Conservation (phyloP, 441 rosid species). For the Bocquillonia castaneifolia region DNA sequence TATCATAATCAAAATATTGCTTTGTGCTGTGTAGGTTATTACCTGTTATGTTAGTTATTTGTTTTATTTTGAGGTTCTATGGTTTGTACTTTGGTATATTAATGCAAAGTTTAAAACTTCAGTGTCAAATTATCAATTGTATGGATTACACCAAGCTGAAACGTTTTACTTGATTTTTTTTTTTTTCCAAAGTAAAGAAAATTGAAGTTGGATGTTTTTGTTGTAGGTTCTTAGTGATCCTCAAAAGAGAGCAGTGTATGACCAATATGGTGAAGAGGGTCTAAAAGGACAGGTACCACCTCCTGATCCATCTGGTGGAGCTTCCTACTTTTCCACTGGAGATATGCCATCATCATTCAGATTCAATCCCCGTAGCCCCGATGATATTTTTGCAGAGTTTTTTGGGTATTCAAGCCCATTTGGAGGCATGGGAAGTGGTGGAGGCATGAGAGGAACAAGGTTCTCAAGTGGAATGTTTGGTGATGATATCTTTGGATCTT, state of each 20-base stretch:
- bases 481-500: slow-evolving; percentile 51
- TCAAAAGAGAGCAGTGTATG: slow-evolving; percentile 66
- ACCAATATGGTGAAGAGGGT: slow-evolving; percentile 84
- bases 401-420: slow-evolving; percentile 60
- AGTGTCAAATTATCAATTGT: background rate
- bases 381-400: slow-evolving; percentile 65
- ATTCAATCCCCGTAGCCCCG: slow-evolving; percentile 59
- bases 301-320: slow-evolving; percentile 50
- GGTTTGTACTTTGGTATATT: background rate
- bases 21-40: no score
- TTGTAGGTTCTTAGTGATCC: slow-evolving; percentile 77
- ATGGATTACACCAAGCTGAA: background rate
- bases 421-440: slow-evolving; percentile 39
- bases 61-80: no score
- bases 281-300: slow-evolving; percentile 70
- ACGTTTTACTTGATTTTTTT: background rate
- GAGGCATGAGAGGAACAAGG: slow-evolving; percentile 50
- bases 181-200: background rate
- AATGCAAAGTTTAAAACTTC: background rate
- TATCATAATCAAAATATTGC: background rate
- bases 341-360: slow-evolving; percentile 47
- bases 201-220: slow-evolving; percentile 5
- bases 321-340: slow-evolving; percentile 49
- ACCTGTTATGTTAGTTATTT: no score
- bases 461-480: slow-evolving; percentile 55